Evolutionary conservation across 2,329 filamentous ascomycete genomes (phyloP), one percentile per base, ranked within the genome.

Genomic region (Coniochaeta pulveracea): DNA sequence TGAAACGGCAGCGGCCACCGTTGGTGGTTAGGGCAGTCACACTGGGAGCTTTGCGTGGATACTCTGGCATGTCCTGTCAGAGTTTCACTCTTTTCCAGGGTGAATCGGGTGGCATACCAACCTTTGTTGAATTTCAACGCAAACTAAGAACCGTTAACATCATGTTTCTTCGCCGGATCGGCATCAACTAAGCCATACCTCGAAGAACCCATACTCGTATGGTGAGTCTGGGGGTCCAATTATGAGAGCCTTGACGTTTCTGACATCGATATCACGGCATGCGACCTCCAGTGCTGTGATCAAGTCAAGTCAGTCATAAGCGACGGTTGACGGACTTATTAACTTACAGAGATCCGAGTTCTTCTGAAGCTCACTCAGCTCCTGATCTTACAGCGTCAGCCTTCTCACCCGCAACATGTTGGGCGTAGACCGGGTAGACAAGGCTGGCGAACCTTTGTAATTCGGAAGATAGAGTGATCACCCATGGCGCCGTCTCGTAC

Each of bases 181-280:
- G n/a, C n/a, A n/a, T n/a, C n/a, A n/a, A n/a, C n/a, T n/a, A n/a
- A n/a, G 35, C 52, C 66, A 38, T 55, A 91, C 86, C 69, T 96
- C 86, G 51, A 93, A 96, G 60, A 95, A 95, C 3, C 91, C 91
- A 51, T 93, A 95, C 56, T 95, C 88, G 56, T 98, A 98, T 0
- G 89, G 88, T 1, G 88, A 93, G 46, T 91, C 88, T 43, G 89
- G 85, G 16, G 91, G 89, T 1, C 91, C 91, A 44, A 96, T 76
- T 47, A 96, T 89, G 42, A 96, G 58, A 31, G 88, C 85, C 51
- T 77, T 81, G 32, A 96, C 80, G 52, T 85, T 81, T 35, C 88
- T 81, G 39, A 96, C 84, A 55, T 98, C 86, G 45, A 77, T 70
- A 57, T 96, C 91, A 33, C 82, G 72, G 52, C 83, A 93, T 36